Percentiles rank a stretch among this genome's conserved stretches.
These are phyloP conservation scores for Apiospora kogelbergensis DNA, from an alignment of 2,329 filamentous ascomycete species.

Conservation along the genomic window DNA sequence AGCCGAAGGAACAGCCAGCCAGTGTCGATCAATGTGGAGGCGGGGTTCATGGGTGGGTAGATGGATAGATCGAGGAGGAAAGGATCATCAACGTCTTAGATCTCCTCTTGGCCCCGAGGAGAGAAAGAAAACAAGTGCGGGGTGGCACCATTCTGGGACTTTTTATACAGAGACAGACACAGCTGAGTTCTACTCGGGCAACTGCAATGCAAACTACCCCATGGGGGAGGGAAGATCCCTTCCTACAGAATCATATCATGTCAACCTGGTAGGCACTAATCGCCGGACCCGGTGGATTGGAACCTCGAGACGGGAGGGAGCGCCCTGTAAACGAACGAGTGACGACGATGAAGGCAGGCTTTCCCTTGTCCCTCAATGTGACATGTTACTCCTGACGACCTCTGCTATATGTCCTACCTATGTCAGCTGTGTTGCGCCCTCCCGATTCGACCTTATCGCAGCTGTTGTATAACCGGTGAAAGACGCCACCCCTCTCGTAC, in stretches of 20 bases:
- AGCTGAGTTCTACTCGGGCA: background rate
- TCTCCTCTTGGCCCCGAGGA: no score
- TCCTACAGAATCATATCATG: background rate
- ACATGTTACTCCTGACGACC: background rate
- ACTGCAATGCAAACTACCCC: background rate
- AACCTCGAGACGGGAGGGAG: background rate
- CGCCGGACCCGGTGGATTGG: background rate
- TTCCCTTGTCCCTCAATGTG: background rate
- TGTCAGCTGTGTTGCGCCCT: background rate
- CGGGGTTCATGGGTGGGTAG: background rate
- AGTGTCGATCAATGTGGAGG: background rate
- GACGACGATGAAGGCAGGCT: background rate
- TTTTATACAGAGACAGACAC: no score
- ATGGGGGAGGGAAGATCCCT: background rate
- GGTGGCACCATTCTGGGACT: background rate
- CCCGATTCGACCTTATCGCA: background rate
- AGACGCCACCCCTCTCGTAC: background rate
- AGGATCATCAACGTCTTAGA: background rate
- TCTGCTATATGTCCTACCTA: background rate
- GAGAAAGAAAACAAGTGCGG: background rate
- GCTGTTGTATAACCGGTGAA: constrained; percentile 3
- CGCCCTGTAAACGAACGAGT: background rate
- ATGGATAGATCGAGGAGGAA: background rate
- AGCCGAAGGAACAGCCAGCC: background rate
- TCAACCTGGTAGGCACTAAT: background rate